Conservation (phyloP, 2,329 filamentous ascomycete species). For the Colletotrichum falcatum region DNA sequence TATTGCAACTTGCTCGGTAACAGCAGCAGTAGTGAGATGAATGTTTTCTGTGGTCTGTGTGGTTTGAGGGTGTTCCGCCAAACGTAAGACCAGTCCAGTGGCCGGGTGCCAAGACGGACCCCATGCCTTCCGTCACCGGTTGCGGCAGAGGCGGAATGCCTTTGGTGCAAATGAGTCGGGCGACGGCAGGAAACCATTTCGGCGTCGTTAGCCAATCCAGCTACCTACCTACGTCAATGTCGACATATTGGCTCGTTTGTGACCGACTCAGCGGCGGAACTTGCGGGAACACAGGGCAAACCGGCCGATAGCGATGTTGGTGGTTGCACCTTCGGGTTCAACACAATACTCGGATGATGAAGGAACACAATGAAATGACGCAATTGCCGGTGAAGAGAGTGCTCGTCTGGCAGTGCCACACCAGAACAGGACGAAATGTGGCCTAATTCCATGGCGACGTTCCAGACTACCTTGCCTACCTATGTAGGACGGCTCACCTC, state of each 20-base stretch:
- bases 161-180: slow-evolving; percentile 5
- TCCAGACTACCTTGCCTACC: no score
- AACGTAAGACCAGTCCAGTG: not conserved
- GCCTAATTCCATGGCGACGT: not conserved
- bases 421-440: not conserved
- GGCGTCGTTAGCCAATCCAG: not conserved
- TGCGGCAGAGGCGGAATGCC: not conserved
- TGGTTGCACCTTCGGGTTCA: slow-evolving; percentile 5
- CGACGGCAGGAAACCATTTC: not conserved
- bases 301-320: not conserved
- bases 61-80: not conserved
- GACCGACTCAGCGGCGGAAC: not conserved
- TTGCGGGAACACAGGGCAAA: not conserved
- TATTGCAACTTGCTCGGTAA: not conserved
- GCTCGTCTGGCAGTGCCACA: not conserved
- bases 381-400: not conserved
- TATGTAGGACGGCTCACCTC: slow-evolving; percentile 4
- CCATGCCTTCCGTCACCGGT: not conserved
- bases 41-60: not conserved
- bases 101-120: not conserved
- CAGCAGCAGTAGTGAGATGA: not conserved
- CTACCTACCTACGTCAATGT: not conserved
- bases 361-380: not conserved
- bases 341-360: not conserved
- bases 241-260: slow-evolving; percentile 3